A percentile compares a stretch with the other conserved stretches of the same genome.
phyloP scores from a whole-genome alignment of 768 basidiomycete genomes.

The Lyophyllum shimeji region DNA sequence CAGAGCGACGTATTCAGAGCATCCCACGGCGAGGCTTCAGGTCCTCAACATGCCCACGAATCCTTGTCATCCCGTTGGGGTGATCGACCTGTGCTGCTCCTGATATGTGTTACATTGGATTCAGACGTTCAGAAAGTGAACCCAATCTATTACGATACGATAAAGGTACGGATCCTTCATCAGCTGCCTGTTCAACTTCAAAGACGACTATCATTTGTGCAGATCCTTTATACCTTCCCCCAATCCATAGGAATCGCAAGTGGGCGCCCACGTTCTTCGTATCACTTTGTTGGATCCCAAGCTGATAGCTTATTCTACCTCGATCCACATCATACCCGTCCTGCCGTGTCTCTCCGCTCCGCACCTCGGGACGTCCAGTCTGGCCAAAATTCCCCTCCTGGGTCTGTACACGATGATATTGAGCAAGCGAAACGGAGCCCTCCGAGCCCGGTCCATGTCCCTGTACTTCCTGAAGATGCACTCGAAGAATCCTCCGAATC shows the following conservation, averaged over 20 bases:
- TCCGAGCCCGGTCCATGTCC: slow-evolving; percentile 17
- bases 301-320: slow-evolving; percentile 84
- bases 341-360: slow-evolving; percentile 69
- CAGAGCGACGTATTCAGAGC: slow-evolving; percentile 85
- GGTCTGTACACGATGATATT: background rate
- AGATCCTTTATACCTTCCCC: slow-evolving; percentile 90
- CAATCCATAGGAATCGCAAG: slow-evolving; percentile 97
- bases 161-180: slow-evolving; percentile 34
- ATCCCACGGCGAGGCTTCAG: slow-evolving; percentile 43
- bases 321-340: slow-evolving; percentile 77
- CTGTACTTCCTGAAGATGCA: too few species aligned
- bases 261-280: slow-evolving; percentile 93
- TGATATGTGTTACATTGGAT: slow-evolving; percentile 85
- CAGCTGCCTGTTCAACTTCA: background rate
- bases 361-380: slow-evolving; percentile 20
- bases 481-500: too few species aligned
- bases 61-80: slow-evolving; percentile 57
- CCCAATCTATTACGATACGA: slow-evolving; percentile 88
- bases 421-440: background rate
- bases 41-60: slow-evolving; percentile 24
- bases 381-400: too few species aligned
- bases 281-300: slow-evolving; percentile 95
- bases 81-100: slow-evolving; percentile 76
- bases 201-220: background rate
- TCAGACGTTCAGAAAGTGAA: slow-evolving; percentile 79